Evolutionary conservation across 2,329 filamentous ascomycete genomes (phyloP).

Genomic region (Pseudonectria buxi): DNA sequence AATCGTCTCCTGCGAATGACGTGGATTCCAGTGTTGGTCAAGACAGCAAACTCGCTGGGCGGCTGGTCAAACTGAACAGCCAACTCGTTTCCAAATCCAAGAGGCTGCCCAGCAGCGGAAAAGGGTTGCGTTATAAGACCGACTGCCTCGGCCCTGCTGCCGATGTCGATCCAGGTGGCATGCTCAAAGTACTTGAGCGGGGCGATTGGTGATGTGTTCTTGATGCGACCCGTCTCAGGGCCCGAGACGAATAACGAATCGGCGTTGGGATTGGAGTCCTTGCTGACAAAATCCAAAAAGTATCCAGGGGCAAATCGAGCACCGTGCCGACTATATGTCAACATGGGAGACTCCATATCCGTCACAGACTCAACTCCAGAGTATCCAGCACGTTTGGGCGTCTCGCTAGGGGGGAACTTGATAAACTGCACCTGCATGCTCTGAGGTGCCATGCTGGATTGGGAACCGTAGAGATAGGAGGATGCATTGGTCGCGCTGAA

Average conservation of each 20-base stretch:
- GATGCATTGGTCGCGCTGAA: constrained; percentile 80
- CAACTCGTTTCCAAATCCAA: constrained; percentile 89
- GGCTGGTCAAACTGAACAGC: constrained; percentile 90
- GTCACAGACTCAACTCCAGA: constrained; percentile 33
- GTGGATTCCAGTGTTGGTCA: constrained; percentile 88
- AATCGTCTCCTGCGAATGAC: constrained; percentile 75
- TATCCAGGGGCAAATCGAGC: constrained; percentile 76
- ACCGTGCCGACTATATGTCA: constrained; percentile 45
- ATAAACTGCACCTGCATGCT: constrained; percentile 98
- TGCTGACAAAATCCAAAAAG: constrained; percentile 76
- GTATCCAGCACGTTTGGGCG: constrained; percentile 24
- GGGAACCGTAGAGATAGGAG: constrained; percentile 55
- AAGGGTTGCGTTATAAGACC: constrained; percentile 70
- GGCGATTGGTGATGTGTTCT: constrained; percentile 47
- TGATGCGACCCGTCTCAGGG: constrained; percentile 82
- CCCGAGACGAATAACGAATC: constrained; percentile 77
- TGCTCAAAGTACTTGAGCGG: constrained; percentile 66
- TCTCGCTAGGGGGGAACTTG: constrained; percentile 69
- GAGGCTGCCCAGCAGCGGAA: constrained; percentile 57
- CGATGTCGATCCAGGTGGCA: constrained; percentile 71
- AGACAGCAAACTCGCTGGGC: constrained; percentile 76
- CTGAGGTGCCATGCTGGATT: constrained; percentile 63
- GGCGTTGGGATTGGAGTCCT: constrained; percentile 50
- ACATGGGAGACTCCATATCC: constrained; percentile 42
- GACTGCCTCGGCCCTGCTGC: constrained; percentile 68